These are phyloP conservation scores for Sarcomyxa edulis DNA, from an alignment of 768 basidiomycete genomes.

Conservation along the genomic window DNA sequence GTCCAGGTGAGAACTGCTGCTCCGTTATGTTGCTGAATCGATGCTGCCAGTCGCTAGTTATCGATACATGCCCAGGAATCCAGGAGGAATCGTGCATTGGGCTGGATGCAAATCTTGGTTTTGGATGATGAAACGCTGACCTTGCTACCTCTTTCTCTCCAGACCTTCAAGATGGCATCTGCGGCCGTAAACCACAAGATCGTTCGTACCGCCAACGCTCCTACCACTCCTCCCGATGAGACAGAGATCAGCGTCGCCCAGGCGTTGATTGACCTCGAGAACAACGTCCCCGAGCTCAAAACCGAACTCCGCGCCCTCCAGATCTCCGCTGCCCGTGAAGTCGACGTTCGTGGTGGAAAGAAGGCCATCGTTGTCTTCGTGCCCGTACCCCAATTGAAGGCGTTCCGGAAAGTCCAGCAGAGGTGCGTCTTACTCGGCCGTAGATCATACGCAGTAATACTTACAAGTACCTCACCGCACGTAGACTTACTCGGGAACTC, in stretches of 20 bases:
- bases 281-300: slow-evolving; percentile 98
- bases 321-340: slow-evolving; percentile 97
- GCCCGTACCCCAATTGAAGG: slow-evolving; percentile 94
- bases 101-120: slow-evolving; percentile 12
- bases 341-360: slow-evolving; percentile 98
- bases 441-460: slow-evolving; percentile 5
- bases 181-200: slow-evolving; percentile 82
- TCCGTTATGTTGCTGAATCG: no score
- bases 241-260: slow-evolving; percentile 90
- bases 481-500: slow-evolving; percentile 95
- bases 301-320: slow-evolving; percentile 90
- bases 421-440: slow-evolving; percentile 49
- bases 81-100: background rate
- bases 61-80: no score
- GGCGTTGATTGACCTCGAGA: slow-evolving; percentile 95
- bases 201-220: slow-evolving; percentile 93
- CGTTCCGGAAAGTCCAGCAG: slow-evolving; percentile 96
- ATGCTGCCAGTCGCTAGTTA: no score
- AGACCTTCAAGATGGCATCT: slow-evolving; percentile 65
- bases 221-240: slow-evolving; percentile 83
- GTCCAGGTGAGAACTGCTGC: no score
- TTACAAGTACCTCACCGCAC: slow-evolving; percentile 2
- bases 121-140: slow-evolving; percentile 43
- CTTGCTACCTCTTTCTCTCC: no score
- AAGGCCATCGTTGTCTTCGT: slow-evolving; percentile 99